Evolutionary conservation across 2,329 filamentous ascomycete species (phyloP).

Genomic region (Xylariaceae sp.): DNA sequence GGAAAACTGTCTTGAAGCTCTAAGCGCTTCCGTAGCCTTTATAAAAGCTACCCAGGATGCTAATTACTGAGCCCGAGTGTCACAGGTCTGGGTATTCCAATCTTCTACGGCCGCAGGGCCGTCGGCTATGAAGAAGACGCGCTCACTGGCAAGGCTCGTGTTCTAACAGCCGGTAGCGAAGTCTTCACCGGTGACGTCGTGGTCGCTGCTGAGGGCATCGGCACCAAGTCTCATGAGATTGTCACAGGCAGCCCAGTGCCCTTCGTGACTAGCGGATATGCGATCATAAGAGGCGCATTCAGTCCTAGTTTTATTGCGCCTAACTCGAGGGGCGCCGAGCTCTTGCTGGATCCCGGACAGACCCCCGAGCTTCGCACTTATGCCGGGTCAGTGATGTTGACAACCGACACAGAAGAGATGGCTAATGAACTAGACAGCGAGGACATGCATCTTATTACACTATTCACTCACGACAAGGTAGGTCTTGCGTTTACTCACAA

Average conservation of each 20-base stretch:
- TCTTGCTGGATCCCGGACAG: conserved; percentile 14
- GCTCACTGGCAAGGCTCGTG: conserved; percentile 25
- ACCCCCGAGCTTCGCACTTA: conserved; percentile 23
- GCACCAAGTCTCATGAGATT: conserved; percentile 33
- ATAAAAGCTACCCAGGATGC: neutral
- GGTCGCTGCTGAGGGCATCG: conserved; percentile 43
- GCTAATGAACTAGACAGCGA: conserved; percentile 2
- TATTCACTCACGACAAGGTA: conserved; percentile 22
- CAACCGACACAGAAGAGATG: neutral
- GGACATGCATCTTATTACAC: conserved; percentile 18
- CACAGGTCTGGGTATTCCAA: conserved; percentile 24
- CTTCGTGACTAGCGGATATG: conserved; percentile 14
- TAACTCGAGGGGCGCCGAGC: conserved; percentile 8
- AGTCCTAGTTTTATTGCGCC: conserved; percentile 14
- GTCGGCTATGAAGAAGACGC: conserved; percentile 32
- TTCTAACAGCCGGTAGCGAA: conserved; percentile 31
- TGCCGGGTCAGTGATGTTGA: conserved; percentile 8
- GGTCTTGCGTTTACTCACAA: conserved; percentile 23
- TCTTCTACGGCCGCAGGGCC: conserved; percentile 25
- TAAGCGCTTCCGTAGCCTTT: too few relatives aligned
- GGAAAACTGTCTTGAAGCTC: neutral
- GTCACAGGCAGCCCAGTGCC: conserved; percentile 8
- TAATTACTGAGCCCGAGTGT: neutral
- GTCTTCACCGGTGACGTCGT: conserved; percentile 39
- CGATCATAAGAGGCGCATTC: conserved; percentile 18